A percentile compares a stretch with the other conserved stretches of the same genome.
These are phyloP conservation scores for Volvariella surrecta DNA, from an alignment of 1,284 basidiomycete genomes.

Conservation along the genomic window DNA sequence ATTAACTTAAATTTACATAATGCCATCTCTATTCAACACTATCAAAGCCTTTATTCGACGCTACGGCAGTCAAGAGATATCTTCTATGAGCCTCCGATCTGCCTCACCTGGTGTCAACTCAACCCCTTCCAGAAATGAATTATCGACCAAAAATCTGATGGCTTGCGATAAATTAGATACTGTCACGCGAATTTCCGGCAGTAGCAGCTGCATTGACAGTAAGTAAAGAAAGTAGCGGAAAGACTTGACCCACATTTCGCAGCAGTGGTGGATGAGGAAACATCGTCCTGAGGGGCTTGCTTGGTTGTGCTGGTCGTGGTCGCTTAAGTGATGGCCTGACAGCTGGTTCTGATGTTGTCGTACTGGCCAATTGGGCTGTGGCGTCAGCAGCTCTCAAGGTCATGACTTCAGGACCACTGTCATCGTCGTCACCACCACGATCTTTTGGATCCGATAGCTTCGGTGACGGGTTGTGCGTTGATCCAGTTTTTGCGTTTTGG, in stretches of 20 bases:
- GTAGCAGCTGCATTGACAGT: conserved; percentile 51
- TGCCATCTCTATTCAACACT: background rate
- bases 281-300: conserved; percentile 48
- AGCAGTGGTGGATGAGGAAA: conserved; percentile 67
- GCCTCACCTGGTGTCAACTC: conserved; percentile 80
- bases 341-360: too few relatives aligned
- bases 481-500: too few relatives aligned
- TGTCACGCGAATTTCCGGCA: conserved; percentile 85
- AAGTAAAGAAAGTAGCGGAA: background rate
- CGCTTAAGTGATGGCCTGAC: too few relatives aligned
- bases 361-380: too few relatives aligned
- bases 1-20: conserved; percentile 9
- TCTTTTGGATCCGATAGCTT: conserved; percentile 5
- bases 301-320: conserved; percentile 31
- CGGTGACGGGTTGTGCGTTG: too few relatives aligned
- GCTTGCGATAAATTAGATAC: conserved; percentile 91
- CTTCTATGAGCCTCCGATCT: conserved; percentile 49
- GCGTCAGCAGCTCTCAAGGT: conserved; percentile 42
- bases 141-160: conserved; percentile 88
- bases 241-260: conserved; percentile 53
- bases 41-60: background rate
- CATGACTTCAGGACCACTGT: conserved; percentile 48
- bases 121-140: conserved; percentile 81
- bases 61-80: conserved; percentile 30
- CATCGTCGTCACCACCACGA: conserved; percentile 23